Conservation (phyloP, 2,329 filamentous ascomycete genomes). For the Teratosphaeria viscida region DNA sequence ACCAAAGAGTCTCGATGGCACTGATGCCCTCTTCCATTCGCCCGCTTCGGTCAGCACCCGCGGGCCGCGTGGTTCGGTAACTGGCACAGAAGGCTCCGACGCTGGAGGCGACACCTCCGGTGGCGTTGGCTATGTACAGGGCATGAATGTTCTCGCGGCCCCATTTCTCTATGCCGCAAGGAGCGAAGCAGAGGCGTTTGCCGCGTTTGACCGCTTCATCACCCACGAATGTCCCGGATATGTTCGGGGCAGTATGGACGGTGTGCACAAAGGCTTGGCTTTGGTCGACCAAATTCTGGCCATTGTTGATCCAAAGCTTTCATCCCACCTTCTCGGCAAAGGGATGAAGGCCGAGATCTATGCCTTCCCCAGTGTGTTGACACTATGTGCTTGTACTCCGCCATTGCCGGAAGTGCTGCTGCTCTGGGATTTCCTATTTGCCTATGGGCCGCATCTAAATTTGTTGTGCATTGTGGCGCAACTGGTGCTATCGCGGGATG, state of each 20-base stretch:
- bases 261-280: constrained; percentile 82
- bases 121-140: constrained; percentile 86
- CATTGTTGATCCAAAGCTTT: constrained; percentile 83
- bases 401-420: constrained; percentile 85
- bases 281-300: constrained; percentile 86
- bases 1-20: constrained; percentile 40
- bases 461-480: constrained; percentile 95
- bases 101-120: constrained; percentile 37
- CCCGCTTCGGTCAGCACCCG: constrained; percentile 22
- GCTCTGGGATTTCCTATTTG: constrained; percentile 95
- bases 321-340: constrained; percentile 71
- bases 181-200: constrained; percentile 90
- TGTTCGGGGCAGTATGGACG: constrained; percentile 91
- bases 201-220: constrained; percentile 78
- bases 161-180: constrained; percentile 91
- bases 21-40: constrained; percentile 33
- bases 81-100: constrained; percentile 54
- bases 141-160: constrained; percentile 96
- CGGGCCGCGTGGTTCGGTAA: constrained; percentile 31
- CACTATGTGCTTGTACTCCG: constrained; percentile 89
- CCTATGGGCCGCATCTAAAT: constrained; percentile 89
- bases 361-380: constrained; percentile 89
- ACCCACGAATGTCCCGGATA: constrained; percentile 86
- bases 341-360: constrained; percentile 89
- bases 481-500: constrained; percentile 74